Percentiles rank a stretch among this genome's conserved stretches.
Evolutionary conservation across 2,329 filamentous ascomycete genomes (phyloP).

Genomic region (Penicillium sp.): DNA sequence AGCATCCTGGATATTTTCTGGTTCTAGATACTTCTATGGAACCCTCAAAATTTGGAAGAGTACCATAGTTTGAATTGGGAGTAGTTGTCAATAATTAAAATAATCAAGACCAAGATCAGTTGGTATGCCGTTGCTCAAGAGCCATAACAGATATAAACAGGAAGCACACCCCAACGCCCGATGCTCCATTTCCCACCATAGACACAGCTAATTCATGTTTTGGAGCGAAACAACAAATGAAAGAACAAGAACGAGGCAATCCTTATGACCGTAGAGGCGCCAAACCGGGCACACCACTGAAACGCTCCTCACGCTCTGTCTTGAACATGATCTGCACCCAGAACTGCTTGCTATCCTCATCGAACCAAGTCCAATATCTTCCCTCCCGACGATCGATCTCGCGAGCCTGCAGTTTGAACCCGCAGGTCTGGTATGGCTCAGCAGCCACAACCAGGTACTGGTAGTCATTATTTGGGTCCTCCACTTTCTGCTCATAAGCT

Average conservation of each 20-base stretch:
- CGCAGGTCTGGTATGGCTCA: constrained; percentile 97
- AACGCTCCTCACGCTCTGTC: constrained; percentile 95
- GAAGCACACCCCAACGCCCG: constrained; percentile 19
- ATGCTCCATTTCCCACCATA: constrained; percentile 16
- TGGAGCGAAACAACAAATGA: constrained; percentile 4
- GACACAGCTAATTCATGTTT: constrained; percentile 11
- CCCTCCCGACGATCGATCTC: constrained; percentile 91
- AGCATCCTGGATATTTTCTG: too few species aligned
- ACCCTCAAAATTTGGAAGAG: too few species aligned
- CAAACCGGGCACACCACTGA: constrained; percentile 67
- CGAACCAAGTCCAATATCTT: constrained; percentile 92
- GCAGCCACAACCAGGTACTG: constrained; percentile 95
- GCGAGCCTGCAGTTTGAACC: constrained; percentile 90
- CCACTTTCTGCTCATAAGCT: constrained; percentile 92
- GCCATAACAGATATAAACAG: constrained; percentile 16
- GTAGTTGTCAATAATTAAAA: background rate
- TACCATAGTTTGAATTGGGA: background rate
- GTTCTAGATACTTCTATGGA: too few species aligned
- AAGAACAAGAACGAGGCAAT: constrained; percentile 1
- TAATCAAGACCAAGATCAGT: constrained; percentile 8
- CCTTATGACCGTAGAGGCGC: constrained; percentile 52
- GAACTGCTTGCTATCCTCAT: constrained; percentile 93
- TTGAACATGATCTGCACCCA: constrained; percentile 98
- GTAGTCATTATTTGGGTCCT: constrained; percentile 89
- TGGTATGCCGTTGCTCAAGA: constrained; percentile 9